Evolutionary conservation across 2,329 filamentous ascomycete genomes (phyloP), one percentile per base, ranked within the genome.

Genomic region (Trichophaea hybrida): DNA sequence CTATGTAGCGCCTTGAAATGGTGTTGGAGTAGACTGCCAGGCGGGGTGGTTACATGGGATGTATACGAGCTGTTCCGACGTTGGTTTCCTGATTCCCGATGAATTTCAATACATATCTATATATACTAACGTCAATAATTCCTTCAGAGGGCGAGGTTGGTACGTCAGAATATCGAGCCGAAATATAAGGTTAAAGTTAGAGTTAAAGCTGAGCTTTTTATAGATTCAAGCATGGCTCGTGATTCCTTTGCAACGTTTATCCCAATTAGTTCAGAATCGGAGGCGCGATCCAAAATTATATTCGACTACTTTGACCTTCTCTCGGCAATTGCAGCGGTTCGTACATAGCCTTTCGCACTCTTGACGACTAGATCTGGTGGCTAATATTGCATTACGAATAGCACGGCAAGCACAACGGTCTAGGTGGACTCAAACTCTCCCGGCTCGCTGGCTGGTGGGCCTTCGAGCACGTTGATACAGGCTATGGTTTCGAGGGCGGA

Each of bases 401-500:
- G 40, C 88, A 96, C 69, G 88, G 88, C 66, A 97, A 97, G 75
- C 82, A 77, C 58, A 98, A 98, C 71, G 93, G 93, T 48, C 81
- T 98, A 64, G 88, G 89, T 62, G 93, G 93, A 32, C 83, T 90
- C 65, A 97, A 97, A 72, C 79, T 98, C 58, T 97, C 93, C 7
- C 82, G 93, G 66, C 88, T 94, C 79, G 93, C 91, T 44, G 89
- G 90, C 50, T 98, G 93, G 93, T 98, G 93, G 93, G 89, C 91
- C 0, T 98, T 98, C 71, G 91, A 96, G 69, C 88, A 94, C 66
- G 80, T 78, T 51, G 90, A 97, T 70, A 83, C 83, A 5, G 86
- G 86, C 46, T 91, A 86, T 70, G 93, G 93, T 13, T 98, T 98
- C 68, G 93, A 97, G 67, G 88, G 88, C 44, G 90, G 91, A 58